These are phyloP conservation scores for Porodaedalea pini DNA, from an alignment of 1,284 basidiomycete genomes.

Conservation along the genomic window DNA sequence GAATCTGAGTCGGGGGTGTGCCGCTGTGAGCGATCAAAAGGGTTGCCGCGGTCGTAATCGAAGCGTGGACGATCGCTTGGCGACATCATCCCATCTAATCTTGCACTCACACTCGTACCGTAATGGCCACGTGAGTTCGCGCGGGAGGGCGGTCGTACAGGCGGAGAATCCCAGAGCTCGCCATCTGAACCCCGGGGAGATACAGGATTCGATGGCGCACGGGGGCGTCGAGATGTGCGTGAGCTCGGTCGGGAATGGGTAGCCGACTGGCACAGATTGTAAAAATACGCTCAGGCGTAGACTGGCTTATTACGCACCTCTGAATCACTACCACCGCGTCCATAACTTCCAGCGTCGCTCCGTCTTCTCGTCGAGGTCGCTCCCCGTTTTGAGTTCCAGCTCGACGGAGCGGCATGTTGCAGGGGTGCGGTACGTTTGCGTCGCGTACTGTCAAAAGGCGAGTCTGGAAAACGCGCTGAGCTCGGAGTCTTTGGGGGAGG, in stretches of 20 bases:
- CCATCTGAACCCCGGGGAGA: constrained; percentile 41
- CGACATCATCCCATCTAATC: constrained; percentile 10
- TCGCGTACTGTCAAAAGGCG: constrained; percentile 70
- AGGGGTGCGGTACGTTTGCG: constrained; percentile 42
- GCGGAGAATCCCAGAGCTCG: constrained; percentile 34
- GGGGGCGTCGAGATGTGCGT: constrained; percentile 35
- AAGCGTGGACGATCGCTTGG: constrained; percentile 6
- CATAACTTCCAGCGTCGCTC: constrained; percentile 60
- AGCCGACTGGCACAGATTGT: constrained; percentile 25
- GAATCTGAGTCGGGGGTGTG: constrained; percentile 44
- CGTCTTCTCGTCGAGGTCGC: constrained; percentile 59
- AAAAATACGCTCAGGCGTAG: too few relatives aligned
- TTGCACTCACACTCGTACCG: constrained; percentile 22
- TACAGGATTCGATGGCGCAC: constrained; percentile 65
- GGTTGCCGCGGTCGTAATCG: constrained; percentile 31
- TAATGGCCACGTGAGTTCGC: constrained; percentile 45
- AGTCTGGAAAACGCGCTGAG: constrained; percentile 32
- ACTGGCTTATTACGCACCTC: constrained; percentile 48
- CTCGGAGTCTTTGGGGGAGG: constrained; percentile 41
- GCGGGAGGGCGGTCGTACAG: constrained; percentile 58
- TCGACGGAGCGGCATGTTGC: constrained; percentile 54
- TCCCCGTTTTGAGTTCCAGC: constrained; percentile 54
- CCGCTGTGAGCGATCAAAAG: constrained; percentile 25
- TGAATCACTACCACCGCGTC: constrained; percentile 53
- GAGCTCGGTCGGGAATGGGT: constrained; percentile 41